Evolutionary conservation across 768 basidiomycete genomes (phyloP), one percentile per base, ranked within the genome.

Genomic region (Mycena amicta): DNA sequence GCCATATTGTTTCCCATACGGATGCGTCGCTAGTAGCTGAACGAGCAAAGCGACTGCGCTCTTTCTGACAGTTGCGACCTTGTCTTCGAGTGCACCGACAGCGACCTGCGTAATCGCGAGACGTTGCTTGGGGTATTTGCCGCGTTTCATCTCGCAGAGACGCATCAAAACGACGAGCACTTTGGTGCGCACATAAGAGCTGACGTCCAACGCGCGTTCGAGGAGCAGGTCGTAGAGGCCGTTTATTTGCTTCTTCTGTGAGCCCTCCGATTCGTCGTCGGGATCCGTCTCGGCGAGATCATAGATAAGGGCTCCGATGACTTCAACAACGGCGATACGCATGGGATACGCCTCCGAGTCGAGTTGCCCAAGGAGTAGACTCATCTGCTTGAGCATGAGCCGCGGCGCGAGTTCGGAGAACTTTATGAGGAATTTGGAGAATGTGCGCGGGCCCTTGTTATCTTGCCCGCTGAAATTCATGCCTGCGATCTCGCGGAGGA

Each of bases 321-420:
- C 83, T 70, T 98, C 96, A 51, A 99, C 84, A 55, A 99, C 80
- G 1, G 94, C 93, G 77, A 94, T 90, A 40, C 97, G 93, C 87
- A 99, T 95, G 0, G 95, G 92, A 69, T 98, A 97, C 0, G 95
- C 88, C 94, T 99, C 97, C 26, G 92, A 93, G 68, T 99, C 96
- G 15, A 98, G 77, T 66, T 98, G 95, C 18, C 83, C 78, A 22
- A 92, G 79, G 15, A 99, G 77, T 49, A 98, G 74, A 67, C 88
- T 87, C 60, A 98, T 88, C 72, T 98, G 95, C 74, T 97, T 96
- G 63, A 93, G 77, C 2, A 97, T 87, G 2, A 87, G 74, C 16
- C 93, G 78, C 0, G 95, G 94, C 8, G 85, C 82, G 16, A 90
- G 77, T 61, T 98, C 95, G 1, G 88, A 86, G 54, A 92, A 87